These are phyloP conservation scores for Mrakia frigida DNA, from an alignment of 768 basidiomycete genomes.

Conservation along the genomic window DNA sequence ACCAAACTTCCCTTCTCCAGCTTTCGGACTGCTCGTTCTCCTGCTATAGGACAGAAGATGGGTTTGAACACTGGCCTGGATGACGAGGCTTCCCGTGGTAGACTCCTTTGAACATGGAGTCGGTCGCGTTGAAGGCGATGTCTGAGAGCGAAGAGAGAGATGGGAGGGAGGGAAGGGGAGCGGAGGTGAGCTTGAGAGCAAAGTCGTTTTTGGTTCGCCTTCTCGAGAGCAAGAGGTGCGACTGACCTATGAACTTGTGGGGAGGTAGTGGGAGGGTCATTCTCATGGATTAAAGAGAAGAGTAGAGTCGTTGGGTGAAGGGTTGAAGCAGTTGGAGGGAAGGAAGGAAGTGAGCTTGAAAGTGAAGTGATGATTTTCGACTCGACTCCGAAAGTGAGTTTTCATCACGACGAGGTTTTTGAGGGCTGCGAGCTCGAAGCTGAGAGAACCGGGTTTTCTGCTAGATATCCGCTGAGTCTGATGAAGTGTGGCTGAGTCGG, in stretches of 20 bases:
- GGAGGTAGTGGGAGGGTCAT: neutral
- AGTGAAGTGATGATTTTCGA: too few species aligned
- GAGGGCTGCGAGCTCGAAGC: too few species aligned
- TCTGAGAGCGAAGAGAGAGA: constrained; percentile 8
- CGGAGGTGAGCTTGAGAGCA: neutral
- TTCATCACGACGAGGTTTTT: too few species aligned
- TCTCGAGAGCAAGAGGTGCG: neutral
- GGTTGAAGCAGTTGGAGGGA: neutral
- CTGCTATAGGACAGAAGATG: too few species aligned
- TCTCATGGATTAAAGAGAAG: neutral
- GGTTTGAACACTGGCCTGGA: constrained; percentile 36
- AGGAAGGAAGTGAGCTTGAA: neutral
- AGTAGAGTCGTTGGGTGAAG: neutral
- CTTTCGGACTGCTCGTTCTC: neutral
- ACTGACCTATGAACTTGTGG: constrained; percentile 15
- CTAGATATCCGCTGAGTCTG: too few species aligned
- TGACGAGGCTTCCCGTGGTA: constrained; percentile 47
- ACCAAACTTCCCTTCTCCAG: neutral
- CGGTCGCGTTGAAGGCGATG: constrained; percentile 31
- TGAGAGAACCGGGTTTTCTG: too few species aligned
- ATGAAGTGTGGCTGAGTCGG: too few species aligned
- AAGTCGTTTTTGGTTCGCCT: neutral
- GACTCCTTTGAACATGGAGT: constrained; percentile 42
- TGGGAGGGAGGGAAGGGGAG: neutral
- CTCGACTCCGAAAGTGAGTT: too few species aligned